These are phyloP conservation scores for Asterionellopsis glacialis DNA, from an alignment of 108 stramenopile species.

Conservation along the genomic window DNA sequence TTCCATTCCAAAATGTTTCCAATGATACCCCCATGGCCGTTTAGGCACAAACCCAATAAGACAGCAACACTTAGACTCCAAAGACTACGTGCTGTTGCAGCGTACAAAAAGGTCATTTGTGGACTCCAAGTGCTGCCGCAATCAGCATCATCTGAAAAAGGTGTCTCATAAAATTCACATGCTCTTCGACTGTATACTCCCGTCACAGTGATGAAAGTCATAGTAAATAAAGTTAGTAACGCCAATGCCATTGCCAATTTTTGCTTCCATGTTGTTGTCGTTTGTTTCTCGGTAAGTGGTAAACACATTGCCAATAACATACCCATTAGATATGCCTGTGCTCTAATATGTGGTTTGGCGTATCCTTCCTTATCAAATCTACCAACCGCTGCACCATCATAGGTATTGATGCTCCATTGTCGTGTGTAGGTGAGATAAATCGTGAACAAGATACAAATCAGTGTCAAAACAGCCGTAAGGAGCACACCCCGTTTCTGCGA, in stretches of 20 bases:
- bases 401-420: constrained; percentile 48
- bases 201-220: constrained; percentile 34
- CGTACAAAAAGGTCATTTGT: constrained; percentile 24
- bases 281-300: background rate
- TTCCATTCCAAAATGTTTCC: constrained; percentile 26
- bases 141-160: constrained; percentile 4
- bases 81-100: constrained; percentile 27
- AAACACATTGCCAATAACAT: constrained; percentile 36
- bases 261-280: constrained; percentile 3
- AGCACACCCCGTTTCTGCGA: background rate
- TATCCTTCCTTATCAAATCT: constrained; percentile 51
- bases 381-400: constrained; percentile 40
- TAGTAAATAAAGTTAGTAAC: constrained; percentile 10
- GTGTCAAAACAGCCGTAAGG: constrained; percentile 12
- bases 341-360: constrained; percentile 47
- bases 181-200: constrained; percentile 43
- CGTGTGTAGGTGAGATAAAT: constrained; percentile 21
- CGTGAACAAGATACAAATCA: constrained; percentile 16
- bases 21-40: constrained; percentile 7
- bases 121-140: constrained; percentile 40
- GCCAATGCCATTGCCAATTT: constrained; percentile 13
- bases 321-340: constrained; percentile 45
- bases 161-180: constrained; percentile 42
- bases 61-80: constrained; percentile 35
- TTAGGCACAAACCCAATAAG: constrained; percentile 30